Base-by-base conservation (phyloP, 192 early-diverging fungal genomes). In the Dimargaris cristalligena region DNA sequence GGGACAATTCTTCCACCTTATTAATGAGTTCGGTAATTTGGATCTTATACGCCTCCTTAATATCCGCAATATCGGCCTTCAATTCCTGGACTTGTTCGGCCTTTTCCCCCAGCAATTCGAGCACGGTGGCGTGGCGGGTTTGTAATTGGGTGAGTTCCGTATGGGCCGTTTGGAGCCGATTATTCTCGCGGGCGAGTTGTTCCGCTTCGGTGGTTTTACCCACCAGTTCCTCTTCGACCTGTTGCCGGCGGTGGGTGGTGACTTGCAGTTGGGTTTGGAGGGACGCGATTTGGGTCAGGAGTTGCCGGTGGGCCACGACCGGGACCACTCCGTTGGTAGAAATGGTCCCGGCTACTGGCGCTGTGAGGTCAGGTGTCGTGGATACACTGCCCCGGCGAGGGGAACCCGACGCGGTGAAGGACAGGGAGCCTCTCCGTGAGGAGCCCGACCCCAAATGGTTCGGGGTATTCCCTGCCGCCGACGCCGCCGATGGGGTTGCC, bases 61-160 rank as follows among this genome's bases (percentile, higher is more conserved):
- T 84, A 65, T 94, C 91, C 0, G 51, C 57, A 48, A 89, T 75
- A 65, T 86, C 87, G 3, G 80, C 80, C 60, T 79, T 70, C 29
- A 94, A 73, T 38, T 94, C 91, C 45, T 84, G 71, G 16, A 90
- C 86, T 58, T 81, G 75, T 65, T 94, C 91, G 32, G 88, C 89
- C 63, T 85, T 83, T 66, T 94, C 91, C 25, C 91, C 91, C 35
- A 94, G 67, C 68, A 94, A 71, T 63, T 89, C 91, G 13, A 94
- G 71, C n/a, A 85, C 81, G 4, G 88, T 67, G 29, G 57, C 62
- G 51, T 74, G 78, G 59, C 78, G 70, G 59, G 66, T 74, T 60
- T 81, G 75, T 32, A 92, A 67, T 44, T 79, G 70, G 9, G 64
- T 62, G 20, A 77, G 63, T 58, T 89, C 82, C 13, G 62, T 58